A percentile compares a stretch with the other conserved stretches of the same genome.
phyloP scores from a whole-genome alignment of 2,329 filamentous ascomycete species.

The Tothia fuscella region DNA sequence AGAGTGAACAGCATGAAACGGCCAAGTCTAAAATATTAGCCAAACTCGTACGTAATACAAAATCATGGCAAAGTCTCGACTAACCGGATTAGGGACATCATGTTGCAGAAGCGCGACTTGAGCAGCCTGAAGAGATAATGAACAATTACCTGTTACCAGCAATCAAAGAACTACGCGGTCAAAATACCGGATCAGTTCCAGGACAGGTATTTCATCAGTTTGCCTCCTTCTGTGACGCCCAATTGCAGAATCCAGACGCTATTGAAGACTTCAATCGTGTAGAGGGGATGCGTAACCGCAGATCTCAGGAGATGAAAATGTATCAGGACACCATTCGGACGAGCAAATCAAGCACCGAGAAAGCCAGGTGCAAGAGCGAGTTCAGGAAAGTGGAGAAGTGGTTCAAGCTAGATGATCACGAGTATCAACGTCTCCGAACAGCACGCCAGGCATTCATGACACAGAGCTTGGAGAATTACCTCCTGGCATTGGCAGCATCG shows the following conservation, averaged over 20 bases:
- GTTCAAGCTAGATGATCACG: slow-evolving; percentile 80
- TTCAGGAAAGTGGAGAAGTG: slow-evolving; percentile 68
- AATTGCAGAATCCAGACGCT: slow-evolving; percentile 75
- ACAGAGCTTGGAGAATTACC: slow-evolving; percentile 84
- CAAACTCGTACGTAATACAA: slow-evolving; percentile 47
- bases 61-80: not conserved
- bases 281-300: slow-evolving; percentile 65
- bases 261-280: slow-evolving; percentile 76
- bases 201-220: slow-evolving; percentile 91
- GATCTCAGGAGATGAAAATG: slow-evolving; percentile 64
- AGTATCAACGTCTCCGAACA: slow-evolving; percentile 66
- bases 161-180: slow-evolving; percentile 64
- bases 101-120: slow-evolving; percentile 76
- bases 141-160: slow-evolving; percentile 75
- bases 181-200: slow-evolving; percentile 56
- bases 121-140: slow-evolving; percentile 85
- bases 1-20: slow-evolving; percentile 11
- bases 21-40: slow-evolving; percentile 59
- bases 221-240: slow-evolving; percentile 87
- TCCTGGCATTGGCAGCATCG: slow-evolving; percentile 71
- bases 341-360: slow-evolving; percentile 14
- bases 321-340: slow-evolving; percentile 39
- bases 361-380: slow-evolving; percentile 37
- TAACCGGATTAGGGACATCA: slow-evolving; percentile 52
- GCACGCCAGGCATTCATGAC: slow-evolving; percentile 74